Conservation (phyloP, 768 basidiomycete genomes). For the Nidula microcarpa region DNA sequence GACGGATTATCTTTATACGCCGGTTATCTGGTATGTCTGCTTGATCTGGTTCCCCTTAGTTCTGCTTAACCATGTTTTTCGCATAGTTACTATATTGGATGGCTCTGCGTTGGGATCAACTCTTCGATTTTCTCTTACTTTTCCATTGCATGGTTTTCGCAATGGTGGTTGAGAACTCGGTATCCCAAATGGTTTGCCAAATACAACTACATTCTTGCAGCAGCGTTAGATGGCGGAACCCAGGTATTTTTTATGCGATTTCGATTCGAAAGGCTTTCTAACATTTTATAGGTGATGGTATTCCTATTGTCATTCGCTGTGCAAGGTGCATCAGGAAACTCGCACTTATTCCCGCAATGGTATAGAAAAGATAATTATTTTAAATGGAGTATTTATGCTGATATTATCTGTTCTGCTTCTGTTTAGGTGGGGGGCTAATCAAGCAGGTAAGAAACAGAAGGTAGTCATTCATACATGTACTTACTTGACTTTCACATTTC, state of each 20-base stretch:
- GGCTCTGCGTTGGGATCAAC: constrained; percentile 49
- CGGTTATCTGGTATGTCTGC: constrained; percentile 34
- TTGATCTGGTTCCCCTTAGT: too few relatives aligned
- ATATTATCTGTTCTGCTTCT: neutral
- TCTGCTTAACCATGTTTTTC: neutral
- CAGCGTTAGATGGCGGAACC: constrained; percentile 32
- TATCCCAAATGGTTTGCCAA: constrained; percentile 45
- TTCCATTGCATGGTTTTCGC: constrained; percentile 38
- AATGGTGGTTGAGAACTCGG: constrained; percentile 42
- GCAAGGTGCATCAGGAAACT: constrained; percentile 44
- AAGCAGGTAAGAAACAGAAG: constrained; percentile 32
- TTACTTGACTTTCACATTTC: neutral
- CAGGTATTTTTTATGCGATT: constrained; percentile 15
- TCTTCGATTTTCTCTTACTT: constrained; percentile 38
- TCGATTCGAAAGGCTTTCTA: neutral
- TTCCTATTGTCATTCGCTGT: constrained; percentile 50
- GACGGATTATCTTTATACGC: constrained; percentile 45
- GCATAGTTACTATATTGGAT: constrained; percentile 41
- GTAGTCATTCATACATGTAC: neutral
- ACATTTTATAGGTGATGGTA: constrained; percentile 47
- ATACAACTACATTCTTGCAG: constrained; percentile 38
- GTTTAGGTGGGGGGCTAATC: constrained; percentile 52
- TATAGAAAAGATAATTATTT: constrained; percentile 6
- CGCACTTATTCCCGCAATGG: constrained; percentile 52
- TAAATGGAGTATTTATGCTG: neutral